Conservation (phyloP, 2,329 filamentous ascomycete species). For the Ascochyta rabiei region DNA sequence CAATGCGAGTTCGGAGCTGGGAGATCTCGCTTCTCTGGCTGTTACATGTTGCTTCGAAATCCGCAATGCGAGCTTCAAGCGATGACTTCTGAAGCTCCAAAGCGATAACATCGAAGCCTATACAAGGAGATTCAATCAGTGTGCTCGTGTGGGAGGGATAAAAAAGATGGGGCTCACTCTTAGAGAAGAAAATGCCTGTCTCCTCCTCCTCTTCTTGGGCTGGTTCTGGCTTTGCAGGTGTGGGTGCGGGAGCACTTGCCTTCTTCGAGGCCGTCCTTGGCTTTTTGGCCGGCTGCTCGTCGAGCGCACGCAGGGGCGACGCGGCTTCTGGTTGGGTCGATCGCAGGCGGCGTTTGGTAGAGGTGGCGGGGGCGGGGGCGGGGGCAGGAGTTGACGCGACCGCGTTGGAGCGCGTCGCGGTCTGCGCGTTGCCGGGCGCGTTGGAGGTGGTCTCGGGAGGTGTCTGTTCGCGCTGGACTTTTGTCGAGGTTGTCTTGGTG, state of each 20-base stretch:
- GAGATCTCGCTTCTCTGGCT: slow-evolving; percentile 15
- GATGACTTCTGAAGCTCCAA: not conserved
- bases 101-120: not conserved
- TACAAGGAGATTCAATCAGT: not conserved
- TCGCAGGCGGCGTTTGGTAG: slow-evolving; percentile 23
- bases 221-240: slow-evolving; percentile 9
- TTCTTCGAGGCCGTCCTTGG: slow-evolving; percentile 10
- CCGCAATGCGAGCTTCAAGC: not conserved
- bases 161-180: slow-evolving; percentile 23
- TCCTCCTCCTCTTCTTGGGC: slow-evolving; percentile 22
- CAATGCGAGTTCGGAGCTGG: slow-evolving; percentile 13
- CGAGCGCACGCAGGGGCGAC: slow-evolving; percentile 25
- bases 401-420: not conserved
- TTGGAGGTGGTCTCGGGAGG: slow-evolving; percentile 4
- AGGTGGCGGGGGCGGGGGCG: slow-evolving; percentile 14
- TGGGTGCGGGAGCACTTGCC: slow-evolving; percentile 2
- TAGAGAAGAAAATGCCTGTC: slow-evolving; percentile 27
- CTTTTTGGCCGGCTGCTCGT: slow-evolving; percentile 21
- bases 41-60: not conserved
- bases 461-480: slow-evolving; percentile 12
- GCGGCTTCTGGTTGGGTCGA: slow-evolving; percentile 17
- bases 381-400: slow-evolving; percentile 14
- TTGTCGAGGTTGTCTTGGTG: not conserved
- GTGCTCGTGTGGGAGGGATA: slow-evolving; percentile 1
- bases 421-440: not conserved